These are phyloP conservation scores for Eucalyptus shirleyi DNA, from an alignment of 345 rosid genomes.

Conservation along the genomic window DNA sequence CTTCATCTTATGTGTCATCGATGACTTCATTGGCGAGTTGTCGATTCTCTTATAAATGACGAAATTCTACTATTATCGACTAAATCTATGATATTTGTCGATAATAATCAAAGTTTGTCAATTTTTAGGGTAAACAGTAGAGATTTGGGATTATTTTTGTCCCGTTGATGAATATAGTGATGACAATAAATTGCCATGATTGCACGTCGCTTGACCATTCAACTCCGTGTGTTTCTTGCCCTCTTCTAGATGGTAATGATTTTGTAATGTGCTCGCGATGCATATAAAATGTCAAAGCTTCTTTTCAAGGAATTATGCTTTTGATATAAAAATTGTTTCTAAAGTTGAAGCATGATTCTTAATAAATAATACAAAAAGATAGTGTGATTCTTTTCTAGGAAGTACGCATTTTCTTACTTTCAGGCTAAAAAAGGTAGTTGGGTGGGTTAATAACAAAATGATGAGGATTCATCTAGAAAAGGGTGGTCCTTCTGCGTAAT, in stretches of 20 bases:
- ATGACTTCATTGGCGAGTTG: too few relatives aligned
- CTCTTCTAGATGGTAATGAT: neutral
- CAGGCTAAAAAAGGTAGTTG: neutral
- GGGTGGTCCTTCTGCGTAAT: neutral
- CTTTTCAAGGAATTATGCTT: neutral
- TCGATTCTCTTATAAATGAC: too few relatives aligned
- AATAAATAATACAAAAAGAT: too few relatives aligned
- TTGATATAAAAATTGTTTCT: neutral
- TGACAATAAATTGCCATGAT: neutral
- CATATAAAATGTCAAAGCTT: neutral
- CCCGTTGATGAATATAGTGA: neutral
- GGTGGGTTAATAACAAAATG: neutral
- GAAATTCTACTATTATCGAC: neutral
- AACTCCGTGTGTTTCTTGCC: neutral
- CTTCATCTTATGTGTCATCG: too few relatives aligned
- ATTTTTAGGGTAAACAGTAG: neutral
- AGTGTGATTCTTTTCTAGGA: neutral
- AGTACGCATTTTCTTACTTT: neutral
- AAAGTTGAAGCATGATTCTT: neutral
- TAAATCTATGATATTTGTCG: too few relatives aligned
- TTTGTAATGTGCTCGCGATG: neutral
- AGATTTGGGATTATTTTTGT: neutral
- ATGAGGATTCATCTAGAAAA: neutral
- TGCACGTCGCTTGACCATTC: neutral
- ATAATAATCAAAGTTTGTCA: neutral